phyloP scores from a whole-genome alignment of 306 rosid genomes.

The Cucurbita maxima region DNA sequence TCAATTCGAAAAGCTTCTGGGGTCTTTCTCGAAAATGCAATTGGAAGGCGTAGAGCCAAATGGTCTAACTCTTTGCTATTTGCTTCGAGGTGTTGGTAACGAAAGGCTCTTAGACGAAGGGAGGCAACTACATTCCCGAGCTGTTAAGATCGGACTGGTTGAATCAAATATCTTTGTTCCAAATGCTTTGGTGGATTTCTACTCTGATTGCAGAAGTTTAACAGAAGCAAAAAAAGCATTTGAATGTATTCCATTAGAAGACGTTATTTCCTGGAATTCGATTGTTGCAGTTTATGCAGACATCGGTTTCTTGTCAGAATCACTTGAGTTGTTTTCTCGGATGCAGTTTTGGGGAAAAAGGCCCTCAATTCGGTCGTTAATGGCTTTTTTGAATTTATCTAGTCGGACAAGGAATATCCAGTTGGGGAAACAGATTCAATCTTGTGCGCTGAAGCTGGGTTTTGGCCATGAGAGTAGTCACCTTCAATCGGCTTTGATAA shows the following conservation, averaged over 20 bases:
- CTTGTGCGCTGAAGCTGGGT: conserved; percentile 39
- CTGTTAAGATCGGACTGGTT: conserved; percentile 42
- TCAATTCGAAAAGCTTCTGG: conserved; percentile 17
- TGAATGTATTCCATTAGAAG: conserved; percentile 31
- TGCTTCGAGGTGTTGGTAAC: conserved; percentile 43
- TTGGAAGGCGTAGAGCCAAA: conserved; percentile 44
- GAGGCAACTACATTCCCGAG: conserved; percentile 39
- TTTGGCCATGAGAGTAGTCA: conserved; percentile 39
- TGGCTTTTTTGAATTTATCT: conserved; percentile 48
- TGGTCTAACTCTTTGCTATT: conserved; percentile 65
- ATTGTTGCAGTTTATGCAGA: conserved; percentile 42
- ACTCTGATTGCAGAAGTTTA: conserved; percentile 52
- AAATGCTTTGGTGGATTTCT: conserved; percentile 78
- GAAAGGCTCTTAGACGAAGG: conserved; percentile 38
- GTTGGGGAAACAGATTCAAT: conserved; percentile 59
- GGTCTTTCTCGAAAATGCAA: conserved; percentile 30
- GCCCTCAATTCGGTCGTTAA: conserved; percentile 55
- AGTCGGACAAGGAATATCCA: conserved; percentile 28
- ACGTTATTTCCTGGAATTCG: conserved; percentile 90
- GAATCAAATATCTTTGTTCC: conserved; percentile 46
- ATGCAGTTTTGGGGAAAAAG: conserved; percentile 56
- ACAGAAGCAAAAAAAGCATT: conserved; percentile 43
- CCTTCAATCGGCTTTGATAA: conserved; percentile 65
- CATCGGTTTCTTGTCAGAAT: conserved; percentile 19
- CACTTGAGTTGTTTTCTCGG: conserved; percentile 29